Evolutionary conservation across 345 rosid genomes (phyloP), one percentile per base, ranked within the genome.

Genomic region (Barbarea vulgaris): DNA sequence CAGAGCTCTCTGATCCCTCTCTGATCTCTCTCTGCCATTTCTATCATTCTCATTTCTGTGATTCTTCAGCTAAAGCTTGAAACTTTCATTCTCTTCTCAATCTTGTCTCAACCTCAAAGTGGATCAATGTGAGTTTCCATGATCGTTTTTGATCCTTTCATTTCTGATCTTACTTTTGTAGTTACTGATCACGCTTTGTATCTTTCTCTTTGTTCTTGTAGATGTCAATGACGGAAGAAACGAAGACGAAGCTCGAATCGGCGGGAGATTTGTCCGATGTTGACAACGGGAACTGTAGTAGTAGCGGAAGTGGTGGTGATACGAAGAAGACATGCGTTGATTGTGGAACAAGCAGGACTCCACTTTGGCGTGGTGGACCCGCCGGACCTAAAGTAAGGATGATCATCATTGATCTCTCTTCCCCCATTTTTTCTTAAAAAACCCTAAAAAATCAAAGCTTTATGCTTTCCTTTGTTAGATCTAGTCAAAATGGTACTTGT

Each of bases 291-390:
- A 79, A 67, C 74, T 69, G 86, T 73, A 28, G 77, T 9, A 72
- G 68, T 33, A 75, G 77, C 24, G 84, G 82, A 48, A 71, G 77
- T 34, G 80, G 76, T 9, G 66, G 71, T 10, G 74, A 79, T 18
- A 78, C 58, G 53, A 94, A 88, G 85, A 95, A 92, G 59, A 85
- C 88, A 0, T 95, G 99, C 64, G 90, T 91, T 13, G 97, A 92
- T 86, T 95, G 99, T 28, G 98, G 98, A 5, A 95, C 99, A 9
- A 65, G 85, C 13, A 88, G 84, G 68, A 95, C 99, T 46, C 99
- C 99, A 11, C 93, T 95, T 6, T 95, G 99, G 99, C 83, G 99
- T 31, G 92, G 98, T 7, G 99, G 99, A 6, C 99, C 99, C 0
- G 93, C 99, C 33, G 99, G 99, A 0, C 99, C 99, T 13, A 95